Conservation (phyloP, 73 alveolate genomes). For the Symbiodinium pilosum region DNA sequence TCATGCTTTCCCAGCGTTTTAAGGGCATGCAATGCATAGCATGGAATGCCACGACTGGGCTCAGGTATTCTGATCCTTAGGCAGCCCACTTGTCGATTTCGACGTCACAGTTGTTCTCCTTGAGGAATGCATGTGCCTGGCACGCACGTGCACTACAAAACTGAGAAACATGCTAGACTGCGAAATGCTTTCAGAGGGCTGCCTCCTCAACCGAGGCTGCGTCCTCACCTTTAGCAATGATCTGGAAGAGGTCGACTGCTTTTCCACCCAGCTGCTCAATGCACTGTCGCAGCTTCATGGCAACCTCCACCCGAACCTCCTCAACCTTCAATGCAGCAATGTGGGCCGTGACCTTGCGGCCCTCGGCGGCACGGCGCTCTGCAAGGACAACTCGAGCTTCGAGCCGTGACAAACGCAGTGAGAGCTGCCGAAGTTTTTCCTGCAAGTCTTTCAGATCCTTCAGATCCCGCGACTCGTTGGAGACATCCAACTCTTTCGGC, state of each 20-base stretch:
- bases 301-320: constrained; percentile 70
- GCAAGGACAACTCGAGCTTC: constrained; percentile 62
- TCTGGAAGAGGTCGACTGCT: constrained; percentile 73
- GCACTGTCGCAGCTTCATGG: constrained; percentile 69
- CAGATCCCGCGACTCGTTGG: neutral
- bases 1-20: too few relatives aligned
- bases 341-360: constrained; percentile 65
- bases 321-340: constrained; percentile 47
- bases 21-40: too few relatives aligned
- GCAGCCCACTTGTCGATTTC: constrained; percentile 57
- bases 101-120: constrained; percentile 77
- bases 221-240: constrained; percentile 71
- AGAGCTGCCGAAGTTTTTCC: constrained; percentile 4
- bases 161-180: neutral
- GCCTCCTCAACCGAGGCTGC: constrained; percentile 80
- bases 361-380: constrained; percentile 67
- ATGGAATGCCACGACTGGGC: too few relatives aligned
- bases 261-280: constrained; percentile 93
- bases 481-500: neutral
- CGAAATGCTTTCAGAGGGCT: neutral
- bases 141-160: neutral
- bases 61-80: too few relatives aligned
- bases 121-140: constrained; percentile 71
- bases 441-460: neutral
- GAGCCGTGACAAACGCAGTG: neutral